A percentile compares a stretch with the other conserved stretches of the same genome.
These are phyloP conservation scores for Metschnikowia baotianmanensis DNA, from an alignment of 805 yeast genomes.

Conservation along the genomic window DNA sequence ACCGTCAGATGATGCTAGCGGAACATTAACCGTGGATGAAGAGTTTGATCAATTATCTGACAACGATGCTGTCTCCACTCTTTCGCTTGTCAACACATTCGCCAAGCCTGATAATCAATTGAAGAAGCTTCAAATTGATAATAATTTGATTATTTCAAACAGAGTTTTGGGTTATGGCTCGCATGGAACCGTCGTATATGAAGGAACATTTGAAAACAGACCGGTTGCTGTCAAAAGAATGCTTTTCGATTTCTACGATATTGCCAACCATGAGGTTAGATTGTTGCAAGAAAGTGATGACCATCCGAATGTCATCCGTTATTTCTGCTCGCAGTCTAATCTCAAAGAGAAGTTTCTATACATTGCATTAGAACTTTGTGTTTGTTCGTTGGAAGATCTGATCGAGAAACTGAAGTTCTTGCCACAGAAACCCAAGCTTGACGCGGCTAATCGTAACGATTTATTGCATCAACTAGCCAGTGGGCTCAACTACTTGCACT, in stretches of 20 bases:
- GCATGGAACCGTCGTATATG: conserved; percentile 92
- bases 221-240: conserved; percentile 96
- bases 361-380: conserved; percentile 90
- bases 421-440: conserved; percentile 17
- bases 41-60: conserved; percentile 2
- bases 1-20: conserved; percentile 8
- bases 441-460: conserved; percentile 26
- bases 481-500: conserved; percentile 85
- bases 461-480: conserved; percentile 73
- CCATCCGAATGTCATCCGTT: conserved; percentile 91
- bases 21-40: conserved; percentile 7
- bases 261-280: conserved; percentile 89
- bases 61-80: conserved; percentile 20
- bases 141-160: conserved; percentile 62
- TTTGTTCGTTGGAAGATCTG: conserved; percentile 84
- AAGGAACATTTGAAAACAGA: conserved; percentile 85
- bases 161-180: conserved; percentile 91
- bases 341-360: conserved; percentile 72
- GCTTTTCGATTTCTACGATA: conserved; percentile 89
- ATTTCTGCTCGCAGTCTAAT: conserved; percentile 88
- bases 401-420: conserved; percentile 50
- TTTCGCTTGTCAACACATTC: conserved; percentile 27
- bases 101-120: conserved; percentile 15
- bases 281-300: conserved; percentile 91
- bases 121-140: conserved; percentile 41